Base-by-base conservation (phyloP, 202 grass and related monocot species). In the Setaria italica region DNA sequence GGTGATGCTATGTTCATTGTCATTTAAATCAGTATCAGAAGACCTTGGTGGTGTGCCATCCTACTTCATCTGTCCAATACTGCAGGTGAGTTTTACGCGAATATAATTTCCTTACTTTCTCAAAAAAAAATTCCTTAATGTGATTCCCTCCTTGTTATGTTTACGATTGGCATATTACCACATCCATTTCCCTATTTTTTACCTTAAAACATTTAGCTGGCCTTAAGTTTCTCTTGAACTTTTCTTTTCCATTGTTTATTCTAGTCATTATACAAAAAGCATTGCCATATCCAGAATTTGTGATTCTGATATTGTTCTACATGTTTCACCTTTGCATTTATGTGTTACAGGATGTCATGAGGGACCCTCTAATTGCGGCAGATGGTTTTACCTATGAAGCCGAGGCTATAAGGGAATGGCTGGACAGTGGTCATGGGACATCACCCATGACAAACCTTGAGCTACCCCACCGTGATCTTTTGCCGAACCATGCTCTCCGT, bases 371-470 rank as follows among this genome's bases (percentile, higher is more conserved):
- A 25, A 88, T 92, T 48, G 92, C 92, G 41, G 92, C 90, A 49
- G 92, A 92, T 88, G 92, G 92, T 66, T 95, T 92, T 84, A 92
- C 90, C 48, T 95, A 95, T 62, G 92, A 95, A 86, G 90, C 87
- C 0, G 85, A 90, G 29, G 92, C 90, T 72, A 95, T 92, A 82
- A 88, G 68, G 87, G 85, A 84, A 85, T 94, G 92, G 90, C 58
- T 94, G 45, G 59, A 84, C 34, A 81, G 72, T 63, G 87, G 82
- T 2, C 82, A 87, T 51, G 62, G 37, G 62, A 90, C 89, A 41
- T 92, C 92, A 70, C 92, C 90, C 50, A 86, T 90, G 88, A 90
- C 90, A 33, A 95, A 95, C 72, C 77, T 88, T 41, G 72, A 88
- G 88, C 88, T 95, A 70, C 25, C 71, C 7, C 90, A 92, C 76